phyloP scores from a whole-genome alignment of 31 red algal genomes.

The Porphyra umbilicalis region DNA sequence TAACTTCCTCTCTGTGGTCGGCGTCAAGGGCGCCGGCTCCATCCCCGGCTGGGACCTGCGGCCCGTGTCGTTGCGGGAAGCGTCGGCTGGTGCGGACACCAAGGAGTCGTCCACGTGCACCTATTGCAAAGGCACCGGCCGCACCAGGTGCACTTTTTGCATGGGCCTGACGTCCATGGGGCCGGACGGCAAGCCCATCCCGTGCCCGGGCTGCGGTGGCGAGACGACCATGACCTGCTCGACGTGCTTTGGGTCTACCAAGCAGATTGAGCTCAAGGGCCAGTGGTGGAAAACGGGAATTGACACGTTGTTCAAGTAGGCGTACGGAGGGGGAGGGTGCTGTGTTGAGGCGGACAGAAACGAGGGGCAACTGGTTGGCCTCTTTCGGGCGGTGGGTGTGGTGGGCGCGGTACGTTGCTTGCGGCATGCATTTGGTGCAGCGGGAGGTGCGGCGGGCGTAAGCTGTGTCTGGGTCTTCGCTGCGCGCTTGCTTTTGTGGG shows the following conservation, averaged over 20 bases:
- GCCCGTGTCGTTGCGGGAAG: slow-evolving; percentile 26
- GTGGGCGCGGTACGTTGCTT: too few relatives aligned
- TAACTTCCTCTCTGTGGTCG: slow-evolving; percentile 46
- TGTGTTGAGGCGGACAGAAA: too few relatives aligned
- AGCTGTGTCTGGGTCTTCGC: too few relatives aligned
- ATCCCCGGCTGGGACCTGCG: slow-evolving; percentile 55
- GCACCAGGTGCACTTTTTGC: slow-evolving; percentile 71
- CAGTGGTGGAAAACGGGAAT: slow-evolving; percentile 12
- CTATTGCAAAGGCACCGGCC: slow-evolving; percentile 66
- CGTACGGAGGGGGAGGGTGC: neutral
- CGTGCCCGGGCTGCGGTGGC: slow-evolving; percentile 51
- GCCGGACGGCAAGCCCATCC: slow-evolving; percentile 22
- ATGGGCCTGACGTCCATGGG: slow-evolving; percentile 27
- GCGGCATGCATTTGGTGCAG: too few relatives aligned
- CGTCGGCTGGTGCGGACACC: neutral
- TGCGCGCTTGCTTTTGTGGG: too few relatives aligned
- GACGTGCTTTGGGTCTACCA: slow-evolving; percentile 56
- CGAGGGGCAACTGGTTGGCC: too few relatives aligned
- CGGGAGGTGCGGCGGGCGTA: too few relatives aligned
- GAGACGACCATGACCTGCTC: slow-evolving; percentile 33
- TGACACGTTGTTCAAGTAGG: neutral
- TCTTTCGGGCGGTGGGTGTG: too few relatives aligned
- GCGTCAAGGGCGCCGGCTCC: slow-evolving; percentile 52
- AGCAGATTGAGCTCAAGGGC: slow-evolving; percentile 40
- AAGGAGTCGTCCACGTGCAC: slow-evolving; percentile 38